A percentile compares a stretch with the other conserved stretches of the same genome.
Conservation (phyloP, 1,139 yeast species). For the Pichia sp. region DNA sequence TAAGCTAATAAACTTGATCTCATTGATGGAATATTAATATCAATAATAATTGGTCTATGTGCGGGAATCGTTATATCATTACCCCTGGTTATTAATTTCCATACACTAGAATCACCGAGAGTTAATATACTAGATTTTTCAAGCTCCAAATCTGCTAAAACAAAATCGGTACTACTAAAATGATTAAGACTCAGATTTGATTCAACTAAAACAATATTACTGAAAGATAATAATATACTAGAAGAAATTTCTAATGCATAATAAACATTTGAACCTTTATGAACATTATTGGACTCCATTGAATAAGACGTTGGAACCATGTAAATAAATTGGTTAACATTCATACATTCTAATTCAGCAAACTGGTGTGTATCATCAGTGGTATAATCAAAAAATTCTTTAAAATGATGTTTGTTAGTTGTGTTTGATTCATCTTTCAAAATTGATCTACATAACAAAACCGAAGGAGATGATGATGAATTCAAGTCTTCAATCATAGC, state of each 20-base stretch:
- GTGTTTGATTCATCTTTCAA: constrained; percentile 7
- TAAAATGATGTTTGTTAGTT: constrained; percentile 10
- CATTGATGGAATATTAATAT: constrained; percentile 47
- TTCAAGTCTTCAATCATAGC: constrained; percentile 21
- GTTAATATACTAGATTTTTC: constrained; percentile 25
- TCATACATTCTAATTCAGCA: constrained; percentile 40
- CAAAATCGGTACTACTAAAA: constrained; percentile 33
- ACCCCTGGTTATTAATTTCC: constrained; percentile 34
- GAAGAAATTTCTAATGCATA: constrained; percentile 39
- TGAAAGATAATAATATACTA: constrained; percentile 36
- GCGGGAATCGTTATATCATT: constrained; percentile 40
- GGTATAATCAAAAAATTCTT: constrained; percentile 29
- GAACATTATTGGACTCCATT: constrained; percentile 33
- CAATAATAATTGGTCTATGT: constrained; percentile 41
- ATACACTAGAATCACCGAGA: constrained; percentile 32
- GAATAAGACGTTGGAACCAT: constrained; percentile 42
- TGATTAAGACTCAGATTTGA: constrained; percentile 26
- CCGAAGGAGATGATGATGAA: constrained; percentile 22
- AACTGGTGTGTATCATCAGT: constrained; percentile 26
- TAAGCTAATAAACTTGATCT: constrained; percentile 62
- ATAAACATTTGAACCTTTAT: constrained; percentile 52
- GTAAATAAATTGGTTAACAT: constrained; percentile 33
- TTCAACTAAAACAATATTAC: constrained; percentile 43
- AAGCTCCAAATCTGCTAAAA: constrained; percentile 34
- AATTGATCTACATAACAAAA: constrained; percentile 27